Evolutionary conservation across 2,329 filamentous ascomycete species (phyloP), one percentile per base, ranked within the genome.

Genomic region (Alternaria brassicicola): DNA sequence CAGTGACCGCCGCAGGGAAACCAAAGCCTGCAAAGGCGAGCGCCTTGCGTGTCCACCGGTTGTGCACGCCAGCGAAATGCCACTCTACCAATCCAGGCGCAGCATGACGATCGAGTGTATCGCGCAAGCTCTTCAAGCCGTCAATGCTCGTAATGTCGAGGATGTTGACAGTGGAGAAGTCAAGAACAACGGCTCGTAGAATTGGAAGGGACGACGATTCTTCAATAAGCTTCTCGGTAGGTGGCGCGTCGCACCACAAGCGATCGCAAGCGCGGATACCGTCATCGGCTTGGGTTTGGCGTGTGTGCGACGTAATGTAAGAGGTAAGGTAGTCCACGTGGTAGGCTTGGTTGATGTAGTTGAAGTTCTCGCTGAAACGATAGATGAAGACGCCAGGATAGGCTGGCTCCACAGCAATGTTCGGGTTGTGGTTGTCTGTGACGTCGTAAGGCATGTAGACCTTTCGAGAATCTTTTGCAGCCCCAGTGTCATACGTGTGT

Each of bases 371-470:
- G 0, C 89, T 89, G 78, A 97, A 96, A 41, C 93, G 88, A 80
- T 97, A 97, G 71, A 97, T 96, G 79, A 97, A 97, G 65, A 98
- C 85, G 43, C 94, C 94, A 0, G 93, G 93, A 43, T 72, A 67
- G 8, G 63, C 96, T 83, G 67, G 91, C 91, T 59, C 93, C 85
- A 31, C 82, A 79, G 56, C 59, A 35, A 71, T 42, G 9, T 77
- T 77, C n/a, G 79, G 78, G 57, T 88, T 85, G 3, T 84, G 84
- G 38, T 84, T 87, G 64, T 88, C 89, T 66, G 84, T 83, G 25
- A 81, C 82, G 10, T 80, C 70, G 2, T 78, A 66, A 33, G 68
- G 66, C 12, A 72, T 48, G 28, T 64, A 70, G 13, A 69, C 65
- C 17, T 69, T 61, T 12, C 66, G 63, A 15, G 25, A 17, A 7